Evolutionary conservation across 169 alveolate genomes (phyloP).

Genomic region (Miamiensis avidus): DNA sequence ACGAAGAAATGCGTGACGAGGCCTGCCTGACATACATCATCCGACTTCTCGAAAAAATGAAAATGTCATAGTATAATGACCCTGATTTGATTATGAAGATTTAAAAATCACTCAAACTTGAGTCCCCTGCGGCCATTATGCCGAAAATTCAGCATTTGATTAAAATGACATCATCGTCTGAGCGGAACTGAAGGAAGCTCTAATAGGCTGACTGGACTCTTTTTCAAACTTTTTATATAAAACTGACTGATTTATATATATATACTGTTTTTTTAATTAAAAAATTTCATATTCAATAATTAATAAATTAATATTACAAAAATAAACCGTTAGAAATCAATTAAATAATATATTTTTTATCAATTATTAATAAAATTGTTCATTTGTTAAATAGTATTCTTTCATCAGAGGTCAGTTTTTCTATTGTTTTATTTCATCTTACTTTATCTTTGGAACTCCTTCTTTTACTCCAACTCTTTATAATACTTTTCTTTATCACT

Average conservation of each 20-base stretch:
- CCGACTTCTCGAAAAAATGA: slow-evolving; percentile 34
- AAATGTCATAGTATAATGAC: slow-evolving; percentile 19
- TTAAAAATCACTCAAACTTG: not conserved
- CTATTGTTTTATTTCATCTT: not conserved
- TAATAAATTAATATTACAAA: too few relatives aligned
- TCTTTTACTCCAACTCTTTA: too few relatives aligned
- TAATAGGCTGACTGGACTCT: too few relatives aligned
- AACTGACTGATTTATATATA: too few relatives aligned
- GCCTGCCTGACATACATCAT: slow-evolving; percentile 33
- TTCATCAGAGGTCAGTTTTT: not conserved
- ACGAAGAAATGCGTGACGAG: slow-evolving; percentile 41
- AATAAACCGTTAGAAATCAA: not conserved
- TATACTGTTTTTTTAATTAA: not conserved
- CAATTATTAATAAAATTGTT: too few relatives aligned
- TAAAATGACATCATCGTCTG: too few relatives aligned
- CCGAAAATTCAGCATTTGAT: not conserved
- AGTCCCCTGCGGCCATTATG: too few relatives aligned
- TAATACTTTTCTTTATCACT: not conserved
- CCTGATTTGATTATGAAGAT: not conserved
- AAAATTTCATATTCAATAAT: too few relatives aligned
- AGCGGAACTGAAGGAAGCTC: too few relatives aligned
- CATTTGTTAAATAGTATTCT: not conserved
- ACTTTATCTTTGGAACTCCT: too few relatives aligned
- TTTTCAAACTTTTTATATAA: too few relatives aligned
- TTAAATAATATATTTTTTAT: too few relatives aligned